Percentiles rank a stretch among this genome's conserved stretches.
Conservation (phyloP, 2,329 filamentous ascomycete species). For the Dactylellina parvicollis region DNA sequence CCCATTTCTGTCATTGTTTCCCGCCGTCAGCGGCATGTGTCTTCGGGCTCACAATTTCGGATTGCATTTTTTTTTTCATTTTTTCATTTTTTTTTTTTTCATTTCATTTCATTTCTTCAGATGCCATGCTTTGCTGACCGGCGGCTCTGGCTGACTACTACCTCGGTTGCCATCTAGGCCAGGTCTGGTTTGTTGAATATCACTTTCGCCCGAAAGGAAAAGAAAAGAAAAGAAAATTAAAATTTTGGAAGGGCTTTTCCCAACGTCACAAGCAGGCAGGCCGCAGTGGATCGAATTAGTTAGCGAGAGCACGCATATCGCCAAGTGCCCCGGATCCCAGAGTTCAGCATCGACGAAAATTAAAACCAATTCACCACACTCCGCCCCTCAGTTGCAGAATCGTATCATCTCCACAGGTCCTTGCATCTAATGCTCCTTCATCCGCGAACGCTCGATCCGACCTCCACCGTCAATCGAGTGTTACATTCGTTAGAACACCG, state of each 20-base stretch:
- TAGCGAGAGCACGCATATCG: constrained; percentile 51
- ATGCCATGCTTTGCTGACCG: constrained; percentile 10
- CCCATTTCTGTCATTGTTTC: constrained; percentile 14
- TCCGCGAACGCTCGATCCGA: constrained; percentile 49
- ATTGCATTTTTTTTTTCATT: constrained; percentile 7
- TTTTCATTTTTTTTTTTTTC: neutral
- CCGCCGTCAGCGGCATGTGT: constrained; percentile 31
- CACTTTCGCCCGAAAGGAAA: constrained; percentile 54
- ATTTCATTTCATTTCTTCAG: neutral
- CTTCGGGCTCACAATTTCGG: constrained; percentile 39
- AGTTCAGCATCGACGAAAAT: constrained; percentile 20
- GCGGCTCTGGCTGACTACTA: constrained; percentile 38
- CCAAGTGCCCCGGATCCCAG: constrained; percentile 47
- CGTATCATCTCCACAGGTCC: constrained; percentile 2
- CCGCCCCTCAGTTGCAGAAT: constrained; percentile 14
- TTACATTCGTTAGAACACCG: constrained; percentile 49
- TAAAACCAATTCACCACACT: constrained; percentile 9
- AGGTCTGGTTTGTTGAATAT: constrained; percentile 42
- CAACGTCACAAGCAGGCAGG: constrained; percentile 46
- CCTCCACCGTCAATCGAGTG: constrained; percentile 50
- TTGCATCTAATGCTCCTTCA: constrained; percentile 53
- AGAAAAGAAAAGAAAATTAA: constrained; percentile 13
- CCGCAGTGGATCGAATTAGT: constrained; percentile 27
- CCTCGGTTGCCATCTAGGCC: constrained; percentile 53
- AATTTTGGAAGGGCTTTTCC: constrained; percentile 1